Evolutionary conservation across 2,329 filamentous ascomycete genomes (phyloP), one percentile per base, ranked within the genome.

Genomic region (Trichoderma sp.): DNA sequence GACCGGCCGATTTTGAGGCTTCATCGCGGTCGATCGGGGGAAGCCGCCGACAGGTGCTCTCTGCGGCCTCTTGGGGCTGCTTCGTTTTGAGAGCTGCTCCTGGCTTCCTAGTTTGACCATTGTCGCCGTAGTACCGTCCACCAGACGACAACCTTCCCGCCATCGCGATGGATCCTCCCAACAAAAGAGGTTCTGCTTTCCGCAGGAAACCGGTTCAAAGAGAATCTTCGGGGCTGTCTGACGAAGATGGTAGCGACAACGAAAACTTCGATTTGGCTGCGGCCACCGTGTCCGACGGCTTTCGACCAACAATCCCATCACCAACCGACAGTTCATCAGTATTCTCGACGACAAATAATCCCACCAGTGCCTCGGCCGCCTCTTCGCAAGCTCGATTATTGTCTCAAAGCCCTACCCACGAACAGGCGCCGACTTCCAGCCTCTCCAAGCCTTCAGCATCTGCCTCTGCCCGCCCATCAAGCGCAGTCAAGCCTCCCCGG

Each of bases 221-320:
- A 72, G 75, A 75, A 28, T 83, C 84, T 37, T 76, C 78, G 64
- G 80, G 80, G 71, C 70, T 79, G 73, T 58, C 54, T 18, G 59
- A 34, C 4, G 39, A 66, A 13, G 63, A 66, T 3, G 64, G 43
- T 5, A 39, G 68, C 55, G 78, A 77, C 61, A 80, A 83, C 70
- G 83, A 86, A 39, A 81, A 82, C 54, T 86, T 85, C 69, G 83
- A 83, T 72, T 73, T 86, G 74, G 79, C 79, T 59, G 84, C 82
- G 32, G 81, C 84, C 77, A 81, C 82, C 61, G 82, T 89, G 68
- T 83, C 85, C 18, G 85, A 87, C 73, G 85, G 84, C 63, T 86
- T 85, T 72, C 79, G 83, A 68, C 84, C 83, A 24, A 69, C 71
- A 14, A 46, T 52, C 11, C 6, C 14, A 75, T 5, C 72, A 68